These are phyloP conservation scores for Echria macrotheca DNA, from an alignment of 495 filamentous ascomycete species.

Conservation along the genomic window DNA sequence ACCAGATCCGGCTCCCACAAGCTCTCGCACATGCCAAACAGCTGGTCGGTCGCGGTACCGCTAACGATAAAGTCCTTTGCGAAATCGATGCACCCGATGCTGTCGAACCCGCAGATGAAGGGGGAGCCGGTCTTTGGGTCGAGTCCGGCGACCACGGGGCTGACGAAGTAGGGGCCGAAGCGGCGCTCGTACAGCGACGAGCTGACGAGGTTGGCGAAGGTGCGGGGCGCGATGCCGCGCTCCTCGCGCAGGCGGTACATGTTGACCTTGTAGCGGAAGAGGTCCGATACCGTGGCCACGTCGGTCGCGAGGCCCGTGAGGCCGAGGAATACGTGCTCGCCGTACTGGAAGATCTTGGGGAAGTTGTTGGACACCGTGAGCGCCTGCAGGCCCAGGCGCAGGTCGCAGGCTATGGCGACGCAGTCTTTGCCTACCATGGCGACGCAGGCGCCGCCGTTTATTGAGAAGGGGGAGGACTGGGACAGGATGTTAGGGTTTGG, in stretches of 20 bases:
- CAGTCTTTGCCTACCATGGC: constrained; percentile 99
- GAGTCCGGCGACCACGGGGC: constrained; percentile 88
- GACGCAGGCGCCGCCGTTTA: constrained; percentile 94
- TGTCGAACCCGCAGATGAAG: constrained; percentile 98
- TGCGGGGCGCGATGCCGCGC: constrained; percentile 87
- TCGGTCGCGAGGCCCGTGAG: constrained; percentile 95
- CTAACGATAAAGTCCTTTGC: constrained; percentile 99
- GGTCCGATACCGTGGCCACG: constrained; percentile 88
- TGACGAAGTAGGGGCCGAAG: constrained; percentile 95
- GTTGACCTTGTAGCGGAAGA: constrained; percentile 99
- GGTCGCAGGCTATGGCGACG: constrained; percentile 98
- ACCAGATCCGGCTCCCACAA: constrained; percentile 97
- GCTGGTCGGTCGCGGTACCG: constrained; percentile 91
- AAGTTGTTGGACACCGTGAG: constrained; percentile 99
- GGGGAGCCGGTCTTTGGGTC: constrained; percentile 87
- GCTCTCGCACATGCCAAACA: constrained; percentile 97
- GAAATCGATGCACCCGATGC: constrained; percentile 98
- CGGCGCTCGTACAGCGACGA: constrained; percentile 85
- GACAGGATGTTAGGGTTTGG: neutral
- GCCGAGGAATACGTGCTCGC: constrained; percentile 83
- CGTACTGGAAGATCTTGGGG: constrained; percentile 98
- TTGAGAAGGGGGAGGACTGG: constrained; percentile 77
- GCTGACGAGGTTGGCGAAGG: constrained; percentile 92
- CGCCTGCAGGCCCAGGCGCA: constrained; percentile 92
- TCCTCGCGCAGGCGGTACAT: constrained; percentile 99